Percentiles rank a stretch among this genome's conserved stretches.
phyloP scores from a whole-genome alignment of 1,284 basidiomycete genomes.

The Naganishia sp. region DNA sequence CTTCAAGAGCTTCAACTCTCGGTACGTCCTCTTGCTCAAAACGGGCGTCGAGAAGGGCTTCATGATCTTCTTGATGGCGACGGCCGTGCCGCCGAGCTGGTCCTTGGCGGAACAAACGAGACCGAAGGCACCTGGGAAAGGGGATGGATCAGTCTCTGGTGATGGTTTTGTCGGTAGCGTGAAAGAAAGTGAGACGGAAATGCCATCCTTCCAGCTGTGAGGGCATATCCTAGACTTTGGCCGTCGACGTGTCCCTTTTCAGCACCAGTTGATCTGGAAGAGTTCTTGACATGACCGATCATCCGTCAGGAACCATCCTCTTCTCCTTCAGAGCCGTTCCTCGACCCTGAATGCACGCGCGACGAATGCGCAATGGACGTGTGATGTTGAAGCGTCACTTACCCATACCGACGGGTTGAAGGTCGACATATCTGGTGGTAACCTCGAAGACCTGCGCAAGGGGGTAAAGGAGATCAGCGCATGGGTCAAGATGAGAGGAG shows the following conservation, averaged over 20 bases:
- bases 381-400: slow-evolving; percentile 45
- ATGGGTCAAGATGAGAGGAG: not conserved
- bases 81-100: slow-evolving; percentile 88
- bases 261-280: no score
- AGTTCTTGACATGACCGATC: not conserved
- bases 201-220: not conserved
- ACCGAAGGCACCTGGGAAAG: slow-evolving; percentile 76
- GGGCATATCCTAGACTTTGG: not conserved
- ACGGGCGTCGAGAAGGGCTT: slow-evolving; percentile 97
- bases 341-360: no score
- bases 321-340: not conserved
- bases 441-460: slow-evolving; percentile 63
- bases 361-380: no score
- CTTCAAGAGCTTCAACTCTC: slow-evolving; percentile 97
- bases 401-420: slow-evolving; percentile 99
- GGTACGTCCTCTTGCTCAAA: slow-evolving; percentile 95
- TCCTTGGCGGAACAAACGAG: slow-evolving; percentile 98
- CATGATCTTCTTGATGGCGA: slow-evolving; percentile 99
- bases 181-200: not conserved
- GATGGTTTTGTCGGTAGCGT: not conserved
- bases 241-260: no score
- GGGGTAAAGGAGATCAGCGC: not conserved
- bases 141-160: slow-evolving; percentile 29
- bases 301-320: no score
- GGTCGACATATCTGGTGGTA: slow-evolving; percentile 96